Base-by-base conservation (phyloP, 2,329 filamentous ascomycete genomes). In the Paraconiothyrium brasiliense region DNA sequence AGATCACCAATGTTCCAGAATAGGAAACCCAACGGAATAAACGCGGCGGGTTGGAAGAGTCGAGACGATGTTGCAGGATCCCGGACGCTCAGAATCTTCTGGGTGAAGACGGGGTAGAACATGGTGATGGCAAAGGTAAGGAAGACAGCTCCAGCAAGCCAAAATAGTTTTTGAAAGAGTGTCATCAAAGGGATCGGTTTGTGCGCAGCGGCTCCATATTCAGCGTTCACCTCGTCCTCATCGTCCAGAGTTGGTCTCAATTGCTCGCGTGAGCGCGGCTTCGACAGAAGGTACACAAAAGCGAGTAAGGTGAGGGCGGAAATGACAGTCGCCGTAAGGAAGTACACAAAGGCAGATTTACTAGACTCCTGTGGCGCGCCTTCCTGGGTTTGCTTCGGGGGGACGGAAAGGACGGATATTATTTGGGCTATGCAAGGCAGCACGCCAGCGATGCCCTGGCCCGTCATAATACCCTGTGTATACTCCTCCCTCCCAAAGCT, bases 401-500 rank as follows among this genome's bases (percentile, higher is more conserved):
- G 82, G 1, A 92, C 84, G 37, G 88, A 86, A 11, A 97, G 83
- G 13, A 97, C 93, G 1, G 92, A 91, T 48, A 92, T 78, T 68
- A 98, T 94, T 78, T 98, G 94, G 1, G 93, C 92, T 51, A 97
- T 84, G 51, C 92, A 90, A 0, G 95, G 95, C 3, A 98, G 82
- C 10, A 99, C 94, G 34, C 95, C 95, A 0, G 95, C 94, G 4
- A 99, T 85, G 35, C 90, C 94, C 79, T 99, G 95, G 1, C 95
- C 95, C 3, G 90, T 89, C 94, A 99, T 98, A 78, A 98, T 93
- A 27, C 91, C 94, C 79, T 98, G 94, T 58, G 93, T 97, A 78
- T 98, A 99, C 78, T 95, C 92, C 22, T 90, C 87, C 55, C 92
- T 85, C 39, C 90, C 92, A 73, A 97, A 98, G 56, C 92, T 90